phyloP scores from a whole-genome alignment of 495 filamentous ascomycete genomes.

The Zalerion maritima region DNA sequence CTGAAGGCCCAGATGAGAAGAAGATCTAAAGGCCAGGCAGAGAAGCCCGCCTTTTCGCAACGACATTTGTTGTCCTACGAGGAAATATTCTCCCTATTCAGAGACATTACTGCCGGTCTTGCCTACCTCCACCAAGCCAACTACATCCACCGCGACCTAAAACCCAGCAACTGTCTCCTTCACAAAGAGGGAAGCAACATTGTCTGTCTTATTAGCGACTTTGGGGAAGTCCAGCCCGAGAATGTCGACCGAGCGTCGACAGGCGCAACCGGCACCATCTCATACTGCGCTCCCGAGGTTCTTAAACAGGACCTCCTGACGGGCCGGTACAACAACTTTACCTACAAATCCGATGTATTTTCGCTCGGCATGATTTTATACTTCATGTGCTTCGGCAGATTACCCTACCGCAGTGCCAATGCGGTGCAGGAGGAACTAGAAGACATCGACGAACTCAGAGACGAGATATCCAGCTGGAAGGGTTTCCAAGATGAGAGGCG shows the following conservation, averaged over 20 bases:
- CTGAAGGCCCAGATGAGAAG: constrained; percentile 76
- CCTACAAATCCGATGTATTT: constrained; percentile 91
- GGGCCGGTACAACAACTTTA: constrained; percentile 80
- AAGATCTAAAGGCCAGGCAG: constrained; percentile 45
- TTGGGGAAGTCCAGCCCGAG: constrained; percentile 83
- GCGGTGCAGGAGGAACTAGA: constrained; percentile 80
- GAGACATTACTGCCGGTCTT: constrained; percentile 83
- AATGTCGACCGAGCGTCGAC: constrained; percentile 70
- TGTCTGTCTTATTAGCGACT: constrained; percentile 84
- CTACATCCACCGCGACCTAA: constrained; percentile 92
- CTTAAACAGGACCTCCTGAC: constrained; percentile 48
- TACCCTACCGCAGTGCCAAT: constrained; percentile 77
- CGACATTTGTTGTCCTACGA: constrained; percentile 61
- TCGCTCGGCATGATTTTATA: constrained; percentile 96
- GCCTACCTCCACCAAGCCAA: constrained; percentile 84
- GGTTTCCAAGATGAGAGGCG: constrained; percentile 66
- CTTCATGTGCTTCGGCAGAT: constrained; percentile 85
- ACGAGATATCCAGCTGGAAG: constrained; percentile 74
- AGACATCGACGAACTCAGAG: constrained; percentile 76
- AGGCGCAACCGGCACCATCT: constrained; percentile 89
- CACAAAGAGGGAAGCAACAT: constrained; percentile 55
- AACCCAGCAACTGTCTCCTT: constrained; percentile 90
- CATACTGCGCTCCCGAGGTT: constrained; percentile 94
- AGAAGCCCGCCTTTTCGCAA: constrained; percentile 31
- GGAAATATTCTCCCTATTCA: constrained; percentile 92